Conservation (phyloP, 169 alveolate species). For the Miamiensis avidus region DNA sequence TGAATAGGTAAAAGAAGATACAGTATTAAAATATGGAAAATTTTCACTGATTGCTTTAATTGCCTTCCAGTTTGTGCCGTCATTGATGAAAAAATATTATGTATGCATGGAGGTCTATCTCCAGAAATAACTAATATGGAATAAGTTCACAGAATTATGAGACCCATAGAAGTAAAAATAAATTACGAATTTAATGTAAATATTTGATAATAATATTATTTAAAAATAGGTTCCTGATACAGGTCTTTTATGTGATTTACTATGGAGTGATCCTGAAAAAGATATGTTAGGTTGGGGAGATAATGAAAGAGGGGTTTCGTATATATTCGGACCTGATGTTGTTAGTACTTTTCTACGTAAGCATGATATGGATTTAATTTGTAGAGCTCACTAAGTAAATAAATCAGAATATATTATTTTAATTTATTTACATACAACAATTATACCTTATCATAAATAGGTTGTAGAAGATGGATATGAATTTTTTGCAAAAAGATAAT, state of each 20-base stretch:
- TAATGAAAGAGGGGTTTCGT: conserved; percentile 70
- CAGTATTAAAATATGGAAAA: conserved; percentile 75
- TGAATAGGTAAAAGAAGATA: conserved; percentile 72
- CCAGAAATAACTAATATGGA: conserved; percentile 68
- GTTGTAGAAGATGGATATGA: conserved; percentile 80
- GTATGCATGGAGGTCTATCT: conserved; percentile 82
- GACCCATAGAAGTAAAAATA: conserved; percentile 73
- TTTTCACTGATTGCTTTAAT: conserved; percentile 78
- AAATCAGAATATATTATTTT: neutral
- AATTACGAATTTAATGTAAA: no score
- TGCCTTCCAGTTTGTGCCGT: conserved; percentile 78
- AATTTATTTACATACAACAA: neutral
- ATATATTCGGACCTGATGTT: conserved; percentile 55
- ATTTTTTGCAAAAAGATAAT: conserved; percentile 70
- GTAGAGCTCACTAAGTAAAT: conserved; percentile 69
- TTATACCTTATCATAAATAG: neutral
- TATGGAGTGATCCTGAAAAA: conserved; percentile 83
- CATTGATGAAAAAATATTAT: conserved; percentile 74
- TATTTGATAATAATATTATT: no score
- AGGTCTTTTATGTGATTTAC: conserved; percentile 71
- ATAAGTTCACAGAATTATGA: conserved; percentile 63
- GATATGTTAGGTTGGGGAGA: conserved; percentile 70
- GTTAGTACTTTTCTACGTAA: conserved; percentile 54
- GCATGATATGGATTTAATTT: conserved; percentile 66
- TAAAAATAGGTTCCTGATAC: conserved; percentile 24